phyloP scores from a whole-genome alignment of 306 rosid genomes.

The Amphicarpaea edgeworthii region DNA sequence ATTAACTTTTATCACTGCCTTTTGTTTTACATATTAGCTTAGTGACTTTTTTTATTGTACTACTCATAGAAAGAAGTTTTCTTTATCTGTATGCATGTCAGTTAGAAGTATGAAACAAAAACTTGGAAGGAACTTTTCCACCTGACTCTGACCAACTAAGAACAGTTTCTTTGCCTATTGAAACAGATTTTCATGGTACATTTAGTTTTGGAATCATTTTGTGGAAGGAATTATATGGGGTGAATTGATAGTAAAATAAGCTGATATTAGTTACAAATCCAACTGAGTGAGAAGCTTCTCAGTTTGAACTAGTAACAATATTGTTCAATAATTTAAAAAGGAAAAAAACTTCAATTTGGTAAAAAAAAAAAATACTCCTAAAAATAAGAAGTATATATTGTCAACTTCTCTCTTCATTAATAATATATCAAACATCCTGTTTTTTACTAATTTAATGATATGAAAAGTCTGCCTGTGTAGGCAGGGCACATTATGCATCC shows the following conservation, averaged over 20 bases:
- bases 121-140: background rate
- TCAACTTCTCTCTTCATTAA: background rate
- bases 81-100: background rate
- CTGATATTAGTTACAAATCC: background rate
- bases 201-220: constrained; percentile 18
- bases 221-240: background rate
- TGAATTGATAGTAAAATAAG: background rate
- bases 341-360: background rate
- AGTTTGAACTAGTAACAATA: constrained; percentile 4
- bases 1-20: background rate
- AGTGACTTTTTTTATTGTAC: background rate
- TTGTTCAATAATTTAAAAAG: background rate
- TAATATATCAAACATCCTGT: background rate
- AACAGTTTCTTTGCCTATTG: background rate
- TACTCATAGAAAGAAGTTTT: background rate
- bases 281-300: background rate
- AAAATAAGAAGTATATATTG: background rate
- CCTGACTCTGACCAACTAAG: background rate
- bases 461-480: constrained; percentile 5
- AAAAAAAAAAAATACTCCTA: background rate
- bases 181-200: background rate
- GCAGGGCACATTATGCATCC: background rate
- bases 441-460: background rate
- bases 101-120: background rate
- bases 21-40: background rate